phyloP scores from a whole-genome alignment of 202 grass and related monocot genomes.

The Panicum hallii region DNA sequence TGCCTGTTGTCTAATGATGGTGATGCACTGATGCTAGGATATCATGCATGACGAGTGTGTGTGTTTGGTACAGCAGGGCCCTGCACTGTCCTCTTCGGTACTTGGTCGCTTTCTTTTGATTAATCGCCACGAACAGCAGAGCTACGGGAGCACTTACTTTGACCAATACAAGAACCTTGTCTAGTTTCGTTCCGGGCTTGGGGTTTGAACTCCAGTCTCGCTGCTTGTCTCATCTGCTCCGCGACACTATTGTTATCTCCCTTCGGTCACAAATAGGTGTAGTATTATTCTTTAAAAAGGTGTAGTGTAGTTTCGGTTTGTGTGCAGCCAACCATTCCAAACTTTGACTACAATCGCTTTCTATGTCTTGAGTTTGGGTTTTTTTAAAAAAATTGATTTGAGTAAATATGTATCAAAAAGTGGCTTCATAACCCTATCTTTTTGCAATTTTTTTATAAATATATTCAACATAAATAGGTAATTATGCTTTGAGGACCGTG shows the following conservation, averaged over 20 bases:
- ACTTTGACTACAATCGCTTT: no score
- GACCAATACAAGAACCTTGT: constrained; percentile 42
- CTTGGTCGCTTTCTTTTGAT: constrained; percentile 49
- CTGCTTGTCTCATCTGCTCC: constrained; percentile 17
- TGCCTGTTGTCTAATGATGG: background rate
- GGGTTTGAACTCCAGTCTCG: constrained; percentile 36
- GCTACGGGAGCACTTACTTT: constrained; percentile 48
- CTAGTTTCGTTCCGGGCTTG: constrained; percentile 35
- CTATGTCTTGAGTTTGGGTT: no score
- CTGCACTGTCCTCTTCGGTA: constrained; percentile 49
- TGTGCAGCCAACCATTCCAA: background rate
- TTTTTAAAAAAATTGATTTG: no score
- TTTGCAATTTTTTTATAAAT: background rate
- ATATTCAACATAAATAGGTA: background rate
- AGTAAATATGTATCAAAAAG: no score
- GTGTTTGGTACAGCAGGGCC: background rate
- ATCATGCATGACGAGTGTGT: background rate
- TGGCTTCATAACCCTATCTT: no score
- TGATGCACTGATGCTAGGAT: background rate
- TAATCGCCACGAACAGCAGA: constrained; percentile 28
- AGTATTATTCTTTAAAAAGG: no score
- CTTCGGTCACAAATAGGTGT: background rate
- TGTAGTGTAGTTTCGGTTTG: background rate
- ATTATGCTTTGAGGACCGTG: no score
- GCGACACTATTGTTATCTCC: background rate